phyloP scores from a whole-genome alignment of 495 filamentous ascomycete species.

The Aspergillus biplanus region DNA sequence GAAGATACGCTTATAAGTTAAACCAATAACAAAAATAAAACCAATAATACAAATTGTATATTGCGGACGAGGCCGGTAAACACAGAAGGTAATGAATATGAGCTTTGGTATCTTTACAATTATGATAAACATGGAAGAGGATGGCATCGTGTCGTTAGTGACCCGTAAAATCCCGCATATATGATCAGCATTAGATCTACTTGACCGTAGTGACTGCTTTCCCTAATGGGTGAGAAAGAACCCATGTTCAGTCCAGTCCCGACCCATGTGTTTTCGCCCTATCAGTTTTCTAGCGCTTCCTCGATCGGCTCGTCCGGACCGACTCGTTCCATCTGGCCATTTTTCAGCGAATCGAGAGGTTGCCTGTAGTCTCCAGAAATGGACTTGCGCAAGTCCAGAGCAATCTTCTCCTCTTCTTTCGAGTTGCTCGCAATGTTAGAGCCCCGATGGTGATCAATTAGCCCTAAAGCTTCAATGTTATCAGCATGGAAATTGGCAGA shows the following conservation, averaged over 20 bases:
- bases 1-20: not conserved
- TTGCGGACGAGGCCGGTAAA: not conserved
- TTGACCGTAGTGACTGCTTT: not conserved
- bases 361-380: slow-evolving; percentile 35
- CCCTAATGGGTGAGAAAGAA: not conserved
- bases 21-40: not conserved
- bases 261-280: slow-evolving; percentile 13
- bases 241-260: not conserved
- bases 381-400: slow-evolving; percentile 43
- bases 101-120: slow-evolving; percentile 14
- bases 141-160: not conserved
- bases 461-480: slow-evolving; percentile 43
- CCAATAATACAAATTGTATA: not conserved
- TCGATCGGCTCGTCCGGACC: slow-evolving; percentile 31
- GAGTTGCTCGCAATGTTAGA: slow-evolving; percentile 44
- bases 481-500: slow-evolving; percentile 50
- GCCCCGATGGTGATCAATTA: slow-evolving; percentile 49
- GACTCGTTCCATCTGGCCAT: slow-evolving; percentile 31
- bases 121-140: not conserved
- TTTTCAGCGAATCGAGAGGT: slow-evolving; percentile 31
- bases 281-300: slow-evolving; percentile 30
- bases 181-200: not conserved
- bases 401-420: slow-evolving; percentile 41
- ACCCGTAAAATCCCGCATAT: not conserved
- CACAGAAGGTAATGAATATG: not conserved